Conservation (phyloP, 768 basidiomycete genomes). For the Leccinum truebloodii region DNA sequence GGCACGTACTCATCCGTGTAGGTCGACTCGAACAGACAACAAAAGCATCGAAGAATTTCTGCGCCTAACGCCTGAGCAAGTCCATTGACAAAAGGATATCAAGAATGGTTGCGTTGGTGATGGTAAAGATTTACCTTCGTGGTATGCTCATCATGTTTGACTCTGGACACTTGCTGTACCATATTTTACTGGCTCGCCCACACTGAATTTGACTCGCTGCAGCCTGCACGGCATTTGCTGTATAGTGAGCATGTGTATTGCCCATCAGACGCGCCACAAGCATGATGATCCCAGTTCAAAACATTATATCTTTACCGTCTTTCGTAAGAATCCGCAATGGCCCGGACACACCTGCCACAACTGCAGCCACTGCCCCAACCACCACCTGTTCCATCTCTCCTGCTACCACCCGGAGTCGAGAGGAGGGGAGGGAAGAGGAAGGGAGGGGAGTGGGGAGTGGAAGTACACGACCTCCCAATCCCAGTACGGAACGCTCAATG, state of each 20-base stretch:
- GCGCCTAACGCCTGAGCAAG: neutral
- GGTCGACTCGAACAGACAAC: constrained; percentile 39
- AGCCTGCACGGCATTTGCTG: neutral
- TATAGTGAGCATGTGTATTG: too few relatives aligned
- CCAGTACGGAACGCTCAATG: too few relatives aligned
- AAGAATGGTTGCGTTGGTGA: neutral
- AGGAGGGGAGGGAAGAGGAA: too few relatives aligned
- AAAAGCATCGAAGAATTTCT: neutral
- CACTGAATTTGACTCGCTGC: neutral
- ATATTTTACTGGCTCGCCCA: neutral
- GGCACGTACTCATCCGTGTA: too few relatives aligned
- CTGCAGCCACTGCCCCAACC: neutral
- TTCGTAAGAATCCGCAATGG: neutral
- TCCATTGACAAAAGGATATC: constrained; percentile 1
- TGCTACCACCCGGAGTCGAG: neutral
- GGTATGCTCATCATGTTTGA: neutral
- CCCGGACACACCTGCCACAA: neutral
- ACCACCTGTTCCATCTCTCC: neutral
- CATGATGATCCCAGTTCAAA: neutral
- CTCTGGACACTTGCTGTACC: neutral
- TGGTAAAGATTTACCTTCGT: neutral
- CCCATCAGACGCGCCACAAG: neutral
- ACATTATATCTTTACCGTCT: neutral
- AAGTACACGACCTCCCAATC: too few relatives aligned
- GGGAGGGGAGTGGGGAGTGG: too few relatives aligned